phyloP scores from a whole-genome alignment of 768 basidiomycete species.

The Boletus rufocinnamomeus region DNA sequence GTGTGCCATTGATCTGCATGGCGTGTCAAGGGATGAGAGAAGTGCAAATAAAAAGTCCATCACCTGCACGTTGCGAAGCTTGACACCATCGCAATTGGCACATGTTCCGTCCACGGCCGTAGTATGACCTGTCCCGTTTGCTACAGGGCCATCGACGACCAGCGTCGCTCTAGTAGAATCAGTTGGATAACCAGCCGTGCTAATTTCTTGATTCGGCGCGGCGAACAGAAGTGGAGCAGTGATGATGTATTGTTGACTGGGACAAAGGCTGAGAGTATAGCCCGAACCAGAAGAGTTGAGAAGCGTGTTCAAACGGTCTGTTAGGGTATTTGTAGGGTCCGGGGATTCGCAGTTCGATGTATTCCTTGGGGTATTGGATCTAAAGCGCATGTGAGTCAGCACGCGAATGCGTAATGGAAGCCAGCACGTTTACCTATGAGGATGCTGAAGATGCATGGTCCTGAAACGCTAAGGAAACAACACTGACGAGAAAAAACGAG shows the following conservation, averaged over 20 bases:
- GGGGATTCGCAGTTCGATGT: conserved; percentile 38
- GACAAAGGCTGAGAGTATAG: conserved; percentile 69
- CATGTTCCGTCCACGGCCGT: conserved; percentile 74
- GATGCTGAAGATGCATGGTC: conserved; percentile 21
- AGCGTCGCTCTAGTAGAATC: conserved; percentile 68
- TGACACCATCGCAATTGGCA: conserved; percentile 55
- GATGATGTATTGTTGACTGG: conserved; percentile 59
- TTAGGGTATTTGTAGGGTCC: conserved; percentile 60
- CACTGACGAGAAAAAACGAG: neutral
- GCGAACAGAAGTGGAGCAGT: conserved; percentile 67
- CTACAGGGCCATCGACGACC: conserved; percentile 63
- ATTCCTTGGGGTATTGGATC: conserved; percentile 1
- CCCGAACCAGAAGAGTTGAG: conserved; percentile 67
- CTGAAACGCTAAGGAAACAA: neutral
- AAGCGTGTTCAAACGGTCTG: conserved; percentile 64
- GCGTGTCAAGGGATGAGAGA: conserved; percentile 1
- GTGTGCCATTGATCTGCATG: conserved; percentile 70
- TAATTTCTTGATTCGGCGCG: conserved; percentile 75
- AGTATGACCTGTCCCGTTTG: conserved; percentile 65
- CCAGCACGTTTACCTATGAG: conserved; percentile 11
- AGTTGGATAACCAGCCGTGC: conserved; percentile 73
- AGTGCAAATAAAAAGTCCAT: neutral
- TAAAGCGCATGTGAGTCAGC: conserved; percentile 9
- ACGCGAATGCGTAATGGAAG: neutral
- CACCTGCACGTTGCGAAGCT: conserved; percentile 73